Evolutionary conservation across 78 protist genomes (phyloP), one percentile per base, ranked within the genome.

Genomic region (Creolimax fragrantissima): DNA sequence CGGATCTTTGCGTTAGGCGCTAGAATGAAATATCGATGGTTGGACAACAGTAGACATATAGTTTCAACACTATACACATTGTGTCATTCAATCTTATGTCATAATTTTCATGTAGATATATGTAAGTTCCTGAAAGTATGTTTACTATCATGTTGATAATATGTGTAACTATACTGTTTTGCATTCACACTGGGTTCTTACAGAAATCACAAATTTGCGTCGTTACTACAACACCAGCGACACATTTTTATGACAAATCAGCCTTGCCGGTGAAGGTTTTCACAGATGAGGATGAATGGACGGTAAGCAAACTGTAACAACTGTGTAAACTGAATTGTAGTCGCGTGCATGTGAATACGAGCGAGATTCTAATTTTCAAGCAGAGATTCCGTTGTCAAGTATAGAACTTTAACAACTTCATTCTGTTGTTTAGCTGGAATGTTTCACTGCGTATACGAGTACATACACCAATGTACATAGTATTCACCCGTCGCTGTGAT

Each of bases 261-360:
- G 45, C 43, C 44, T 17, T 45, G 39, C 85, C 66, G 17, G 89
- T 43, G 24, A 81, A 42, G 17, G 24, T 93, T 24, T 58, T 45
- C 37, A 42, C 43, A 36, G 97, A 95, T 66, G 85, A 32, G 3
- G 96, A 94, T 94, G 97, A 96, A 93, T 96, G 97, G 97, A 4
- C 41, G 35, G 37, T 85, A 39, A n/a, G n/a, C n/a, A n/a, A n/a
- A n/a, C n/a, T n/a, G n/a, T n/a, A n/a, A n/a, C n/a, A n/a, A n/a
- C n/a, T n/a, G n/a, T n/a, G n/a, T n/a, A n/a, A n/a, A n/a, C n/a
- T n/a, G n/a, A n/a, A n/a, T n/a, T n/a, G n/a, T n/a, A n/a, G n/a
- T n/a, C n/a, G n/a, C n/a, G n/a, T n/a, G n/a, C n/a, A n/a, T n/a
- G n/a, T n/a, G n/a, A n/a, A n/a, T n/a, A n/a, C n/a, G n/a, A n/a